Evolutionary conservation across 2,329 filamentous ascomycete species (phyloP).

Genomic region (Fusarium stilboides): DNA sequence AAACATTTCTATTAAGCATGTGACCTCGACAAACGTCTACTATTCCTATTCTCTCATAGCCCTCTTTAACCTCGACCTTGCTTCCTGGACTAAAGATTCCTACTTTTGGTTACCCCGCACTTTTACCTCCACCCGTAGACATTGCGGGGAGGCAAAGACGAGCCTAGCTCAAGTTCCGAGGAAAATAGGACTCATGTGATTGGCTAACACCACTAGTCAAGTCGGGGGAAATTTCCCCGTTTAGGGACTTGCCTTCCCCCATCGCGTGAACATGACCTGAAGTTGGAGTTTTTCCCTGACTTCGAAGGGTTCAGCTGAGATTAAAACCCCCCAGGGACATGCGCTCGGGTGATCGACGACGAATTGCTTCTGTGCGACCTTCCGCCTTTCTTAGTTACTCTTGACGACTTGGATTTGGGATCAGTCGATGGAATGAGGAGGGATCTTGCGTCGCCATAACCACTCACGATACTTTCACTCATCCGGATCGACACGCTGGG

Average conservation of each 20-base stretch:
- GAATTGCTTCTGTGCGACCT: background rate
- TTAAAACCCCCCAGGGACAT: background rate
- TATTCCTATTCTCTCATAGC: background rate
- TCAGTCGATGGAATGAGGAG: slow-evolving; percentile 10
- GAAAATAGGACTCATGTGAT: slow-evolving; percentile 10
- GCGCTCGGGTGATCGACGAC: background rate
- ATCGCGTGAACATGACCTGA: slow-evolving; percentile 36
- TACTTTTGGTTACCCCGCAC: slow-evolving; percentile 27
- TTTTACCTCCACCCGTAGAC: slow-evolving; percentile 12
- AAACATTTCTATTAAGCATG: background rate
- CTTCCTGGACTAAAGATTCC: background rate
- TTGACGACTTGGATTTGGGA: background rate
- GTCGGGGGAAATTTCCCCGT: slow-evolving; percentile 46
- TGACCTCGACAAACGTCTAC: background rate
- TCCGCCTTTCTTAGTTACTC: background rate
- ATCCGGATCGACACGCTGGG: slow-evolving; percentile 1
- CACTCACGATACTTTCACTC: slow-evolving; percentile 2
- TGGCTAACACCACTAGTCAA: slow-evolving; percentile 24
- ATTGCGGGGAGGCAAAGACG: slow-evolving; percentile 29
- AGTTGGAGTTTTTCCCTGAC: slow-evolving; percentile 9
- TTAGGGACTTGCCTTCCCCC: slow-evolving; percentile 27
- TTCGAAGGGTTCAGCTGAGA: slow-evolving; percentile 1
- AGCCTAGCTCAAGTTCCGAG: slow-evolving; percentile 1
- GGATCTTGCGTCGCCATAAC: background rate
- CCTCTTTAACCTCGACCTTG: background rate